Conservation (phyloP, 805 yeast species). For the Candida insectalens region DNA sequence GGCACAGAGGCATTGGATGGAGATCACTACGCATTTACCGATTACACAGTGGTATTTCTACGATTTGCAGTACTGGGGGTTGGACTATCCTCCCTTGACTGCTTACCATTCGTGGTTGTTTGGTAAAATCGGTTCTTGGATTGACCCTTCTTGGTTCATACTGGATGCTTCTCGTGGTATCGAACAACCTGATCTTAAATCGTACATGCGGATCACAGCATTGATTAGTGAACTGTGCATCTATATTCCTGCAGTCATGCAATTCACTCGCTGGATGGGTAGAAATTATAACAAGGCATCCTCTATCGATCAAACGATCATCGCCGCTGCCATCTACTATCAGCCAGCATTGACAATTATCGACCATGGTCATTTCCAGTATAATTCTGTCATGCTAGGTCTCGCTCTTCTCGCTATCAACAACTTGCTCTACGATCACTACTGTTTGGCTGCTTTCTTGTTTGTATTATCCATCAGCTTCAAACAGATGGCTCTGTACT, state of each 20-base stretch:
- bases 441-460: constrained; percentile 60
- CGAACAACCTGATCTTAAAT: constrained; percentile 58
- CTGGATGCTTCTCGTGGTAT: constrained; percentile 65
- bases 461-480: constrained; percentile 73
- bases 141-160: constrained; percentile 69
- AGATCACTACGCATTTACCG: constrained; percentile 71
- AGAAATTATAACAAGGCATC: constrained; percentile 36
- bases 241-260: constrained; percentile 73
- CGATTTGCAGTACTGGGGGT: constrained; percentile 90
- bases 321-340: constrained; percentile 68
- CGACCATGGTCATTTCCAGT: constrained; percentile 98
- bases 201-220: constrained; percentile 78
- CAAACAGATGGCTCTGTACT: constrained; percentile 94
- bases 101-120: constrained; percentile 83
- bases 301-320: constrained; percentile 67
- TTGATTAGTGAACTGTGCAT: constrained; percentile 62
- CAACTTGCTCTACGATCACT: constrained; percentile 53
- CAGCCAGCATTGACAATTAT: constrained; percentile 78
- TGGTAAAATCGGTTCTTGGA: constrained; percentile 60
- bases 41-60: constrained; percentile 76
- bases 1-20: constrained; percentile 98
- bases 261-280: constrained; percentile 64
- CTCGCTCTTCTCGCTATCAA: constrained; percentile 60
- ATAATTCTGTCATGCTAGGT: constrained; percentile 91
- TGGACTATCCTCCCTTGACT: constrained; percentile 95